Conservation (phyloP, 805 yeast species). For the Lipomyces mesembrius region DNA sequence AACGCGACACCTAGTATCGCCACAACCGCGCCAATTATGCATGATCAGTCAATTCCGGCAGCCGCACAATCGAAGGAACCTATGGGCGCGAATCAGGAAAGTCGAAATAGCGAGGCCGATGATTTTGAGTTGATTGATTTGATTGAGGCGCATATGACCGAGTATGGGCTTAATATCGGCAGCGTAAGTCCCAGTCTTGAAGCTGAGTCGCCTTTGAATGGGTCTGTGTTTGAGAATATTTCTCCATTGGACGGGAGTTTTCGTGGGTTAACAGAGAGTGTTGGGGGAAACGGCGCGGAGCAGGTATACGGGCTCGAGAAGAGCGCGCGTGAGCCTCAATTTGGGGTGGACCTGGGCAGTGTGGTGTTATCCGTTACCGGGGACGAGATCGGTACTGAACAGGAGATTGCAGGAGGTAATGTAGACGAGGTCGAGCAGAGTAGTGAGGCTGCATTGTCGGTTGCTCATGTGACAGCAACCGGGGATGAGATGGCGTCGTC, state of each 20-base stretch:
- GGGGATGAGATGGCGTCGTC: too few species aligned
- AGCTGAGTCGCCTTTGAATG: conserved; percentile 7
- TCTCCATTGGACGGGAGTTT: conserved; percentile 3
- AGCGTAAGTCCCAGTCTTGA: conserved; percentile 3
- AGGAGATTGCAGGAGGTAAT: neutral
- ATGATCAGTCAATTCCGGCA: neutral
- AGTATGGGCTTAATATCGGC: conserved; percentile 1
- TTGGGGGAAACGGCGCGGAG: neutral
- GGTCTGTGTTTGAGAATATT: conserved; percentile 9
- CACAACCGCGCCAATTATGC: neutral
- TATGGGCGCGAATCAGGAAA: neutral
- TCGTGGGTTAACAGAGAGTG: neutral
- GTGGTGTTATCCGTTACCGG: neutral
- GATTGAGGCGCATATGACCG: conserved; percentile 28
- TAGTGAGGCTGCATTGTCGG: too few species aligned
- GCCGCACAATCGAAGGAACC: neutral
- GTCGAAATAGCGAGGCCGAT: conserved; percentile 9
- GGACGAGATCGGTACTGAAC: neutral
- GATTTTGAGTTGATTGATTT: conserved; percentile 24
- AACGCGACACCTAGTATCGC: neutral
- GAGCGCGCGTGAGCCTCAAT: neutral
- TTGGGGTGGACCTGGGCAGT: neutral
- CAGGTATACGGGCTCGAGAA: neutral
- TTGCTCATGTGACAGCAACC: too few species aligned
- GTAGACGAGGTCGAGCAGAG: neutral